phyloP scores from a whole-genome alignment of 305 asterid genomes.

The Fraxinus sp. region DNA sequence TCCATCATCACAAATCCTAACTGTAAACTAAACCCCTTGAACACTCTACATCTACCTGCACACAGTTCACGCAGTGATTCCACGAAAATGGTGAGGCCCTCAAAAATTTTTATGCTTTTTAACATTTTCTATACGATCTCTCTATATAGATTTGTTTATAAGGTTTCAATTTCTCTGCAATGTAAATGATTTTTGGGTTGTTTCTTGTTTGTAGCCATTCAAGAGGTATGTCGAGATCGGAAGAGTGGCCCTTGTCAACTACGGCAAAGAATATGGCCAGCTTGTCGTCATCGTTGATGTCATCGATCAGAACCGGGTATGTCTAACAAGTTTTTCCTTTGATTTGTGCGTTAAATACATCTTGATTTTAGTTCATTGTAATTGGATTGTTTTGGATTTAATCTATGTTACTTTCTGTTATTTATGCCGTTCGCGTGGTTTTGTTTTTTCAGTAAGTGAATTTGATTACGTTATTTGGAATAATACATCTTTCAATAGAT shows the following conservation, averaged over 20 bases:
- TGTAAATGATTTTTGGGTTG: not conserved
- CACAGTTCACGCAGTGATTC: not conserved
- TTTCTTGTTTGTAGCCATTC: conserved; percentile 53
- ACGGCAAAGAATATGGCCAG: conserved; percentile 71
- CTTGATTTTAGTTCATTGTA: not conserved
- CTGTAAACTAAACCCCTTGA: not conserved
- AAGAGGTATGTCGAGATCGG: conserved; percentile 87
- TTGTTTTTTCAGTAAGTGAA: not conserved
- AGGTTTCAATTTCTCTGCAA: not conserved
- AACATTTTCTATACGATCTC: not conserved
- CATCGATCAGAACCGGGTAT: conserved; percentile 72
- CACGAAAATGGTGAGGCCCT: conserved; percentile 15
- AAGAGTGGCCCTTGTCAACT: conserved; percentile 73
- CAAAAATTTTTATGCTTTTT: not conserved
- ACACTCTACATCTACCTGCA: not conserved
- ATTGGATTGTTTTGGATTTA: not conserved
- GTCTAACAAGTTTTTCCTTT: not conserved
- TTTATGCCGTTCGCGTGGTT: not conserved
- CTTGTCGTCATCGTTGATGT: conserved; percentile 82
- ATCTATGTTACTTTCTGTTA: not conserved
- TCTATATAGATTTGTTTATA: not conserved
- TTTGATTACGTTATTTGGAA: not conserved
- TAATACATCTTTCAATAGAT: not conserved
- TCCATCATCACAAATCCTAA: not conserved
- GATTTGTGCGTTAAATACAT: not conserved